Evolutionary conservation across 2,329 filamentous ascomycete species (phyloP).

Genomic region (Colletotrichum tropicale): DNA sequence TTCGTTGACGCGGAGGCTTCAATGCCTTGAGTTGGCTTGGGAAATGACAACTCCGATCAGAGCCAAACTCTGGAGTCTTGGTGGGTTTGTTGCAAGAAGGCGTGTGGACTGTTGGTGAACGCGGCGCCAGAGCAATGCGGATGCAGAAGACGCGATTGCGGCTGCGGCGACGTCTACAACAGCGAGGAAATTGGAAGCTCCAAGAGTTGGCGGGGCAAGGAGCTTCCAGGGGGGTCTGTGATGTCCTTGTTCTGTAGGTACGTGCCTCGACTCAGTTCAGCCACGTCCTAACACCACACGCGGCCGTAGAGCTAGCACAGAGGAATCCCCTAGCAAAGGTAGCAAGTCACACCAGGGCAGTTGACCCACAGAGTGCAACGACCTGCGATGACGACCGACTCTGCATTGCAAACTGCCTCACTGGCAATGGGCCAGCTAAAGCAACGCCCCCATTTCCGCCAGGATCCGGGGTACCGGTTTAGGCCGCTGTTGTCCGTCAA

Average conservation of each 20-base stretch:
- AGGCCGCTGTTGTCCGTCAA: slow-evolving; percentile 9
- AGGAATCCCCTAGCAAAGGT: neutral
- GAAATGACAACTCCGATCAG: neutral
- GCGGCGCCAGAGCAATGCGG: neutral
- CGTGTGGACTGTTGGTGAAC: neutral
- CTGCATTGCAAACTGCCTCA: neutral
- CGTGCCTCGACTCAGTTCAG: neutral
- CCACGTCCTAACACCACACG: neutral
- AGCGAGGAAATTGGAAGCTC: neutral
- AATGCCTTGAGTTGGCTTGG: neutral
- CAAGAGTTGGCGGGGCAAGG: neutral
- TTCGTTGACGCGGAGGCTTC: neutral
- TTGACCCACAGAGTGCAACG: neutral
- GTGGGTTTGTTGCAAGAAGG: neutral
- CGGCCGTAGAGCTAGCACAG: neutral
- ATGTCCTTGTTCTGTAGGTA: neutral
- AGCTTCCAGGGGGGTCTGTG: neutral
- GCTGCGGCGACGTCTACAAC: neutral
- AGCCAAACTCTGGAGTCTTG: neutral
- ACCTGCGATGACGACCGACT: neutral
- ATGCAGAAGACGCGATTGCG: neutral
- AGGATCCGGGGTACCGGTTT: slow-evolving; percentile 16
- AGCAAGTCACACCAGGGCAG: neutral
- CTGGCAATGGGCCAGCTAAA: neutral
- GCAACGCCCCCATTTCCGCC: neutral